These are phyloP conservation scores for Cardiospermum halicacabum DNA, from an alignment of 345 rosid genomes.

Conservation along the genomic window DNA sequence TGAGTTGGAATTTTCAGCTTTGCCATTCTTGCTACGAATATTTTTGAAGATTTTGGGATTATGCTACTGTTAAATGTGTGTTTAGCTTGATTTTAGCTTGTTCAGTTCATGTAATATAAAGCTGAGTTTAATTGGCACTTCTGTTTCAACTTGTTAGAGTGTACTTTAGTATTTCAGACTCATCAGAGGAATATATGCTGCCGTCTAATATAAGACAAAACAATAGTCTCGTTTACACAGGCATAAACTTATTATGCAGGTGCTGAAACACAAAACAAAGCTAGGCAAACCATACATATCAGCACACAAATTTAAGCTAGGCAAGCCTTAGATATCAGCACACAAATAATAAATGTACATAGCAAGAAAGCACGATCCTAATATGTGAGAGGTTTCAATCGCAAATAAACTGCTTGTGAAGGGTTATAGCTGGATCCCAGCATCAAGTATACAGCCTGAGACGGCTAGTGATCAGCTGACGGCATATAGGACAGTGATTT, in stretches of 20 bases:
- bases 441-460: constrained; percentile 45
- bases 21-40: neutral
- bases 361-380: too few relatives aligned
- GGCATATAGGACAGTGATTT: constrained; percentile 59
- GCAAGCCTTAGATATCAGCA: neutral
- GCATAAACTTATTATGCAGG: too few relatives aligned
- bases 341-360: neutral
- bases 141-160: too few relatives aligned
- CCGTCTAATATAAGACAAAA: too few relatives aligned
- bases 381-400: too few relatives aligned
- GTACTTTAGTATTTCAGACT: too few relatives aligned
- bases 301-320: neutral
- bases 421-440: neutral
- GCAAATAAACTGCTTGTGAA: too few relatives aligned
- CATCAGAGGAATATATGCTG: too few relatives aligned
- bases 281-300: too few relatives aligned
- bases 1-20: neutral
- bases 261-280: too few relatives aligned
- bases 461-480: constrained; percentile 45
- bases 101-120: neutral
- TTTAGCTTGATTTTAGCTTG: neutral
- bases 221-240: too few relatives aligned
- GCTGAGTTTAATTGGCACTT: too few relatives aligned
- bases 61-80: neutral
- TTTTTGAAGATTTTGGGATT: neutral